These are phyloP conservation scores for Coniochaeta pulveracea DNA, from an alignment of 2,329 filamentous ascomycete genomes.

Conservation along the genomic window DNA sequence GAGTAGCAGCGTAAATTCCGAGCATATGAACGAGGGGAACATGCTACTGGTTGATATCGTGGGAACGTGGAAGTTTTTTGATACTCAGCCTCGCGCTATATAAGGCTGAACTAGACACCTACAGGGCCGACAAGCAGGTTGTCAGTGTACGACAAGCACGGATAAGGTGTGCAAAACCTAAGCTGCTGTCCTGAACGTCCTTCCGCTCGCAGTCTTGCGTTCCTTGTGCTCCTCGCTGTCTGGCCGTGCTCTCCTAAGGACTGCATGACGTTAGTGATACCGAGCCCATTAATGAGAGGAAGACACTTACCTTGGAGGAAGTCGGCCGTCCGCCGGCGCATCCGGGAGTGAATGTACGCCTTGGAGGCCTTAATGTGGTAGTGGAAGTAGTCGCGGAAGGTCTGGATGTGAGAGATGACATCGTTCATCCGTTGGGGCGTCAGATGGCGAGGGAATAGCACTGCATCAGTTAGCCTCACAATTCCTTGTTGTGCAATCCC, in stretches of 20 bases:
- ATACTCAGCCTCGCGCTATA: too few relatives aligned
- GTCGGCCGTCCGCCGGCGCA: constrained; percentile 94
- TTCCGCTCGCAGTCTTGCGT: constrained; percentile 92
- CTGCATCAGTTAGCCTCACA: constrained; percentile 32
- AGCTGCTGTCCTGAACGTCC: constrained; percentile 62
- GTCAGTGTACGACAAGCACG: background rate
- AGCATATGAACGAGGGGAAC: too few relatives aligned
- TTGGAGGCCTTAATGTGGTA: constrained; percentile 99
- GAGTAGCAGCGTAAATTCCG: too few relatives aligned
- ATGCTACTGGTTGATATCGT: too few relatives aligned
- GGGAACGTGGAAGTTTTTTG: too few relatives aligned
- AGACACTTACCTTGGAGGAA: constrained; percentile 75
- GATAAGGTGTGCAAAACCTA: constrained; percentile 4
- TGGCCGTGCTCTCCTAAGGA: constrained; percentile 88
- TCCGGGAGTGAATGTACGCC: constrained; percentile 96
- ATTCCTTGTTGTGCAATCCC: too few relatives aligned
- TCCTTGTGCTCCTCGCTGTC: constrained; percentile 89
- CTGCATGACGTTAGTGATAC: constrained; percentile 32
- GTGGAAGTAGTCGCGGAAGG: constrained; percentile 99
- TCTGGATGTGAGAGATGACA: constrained; percentile 98
- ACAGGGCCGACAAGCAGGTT: background rate
- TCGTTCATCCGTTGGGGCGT: constrained; percentile 83
- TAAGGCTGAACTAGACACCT: background rate
- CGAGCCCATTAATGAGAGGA: constrained; percentile 15
- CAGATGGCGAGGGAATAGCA: constrained; percentile 91